phyloP scores from a whole-genome alignment of 495 filamentous ascomycete species.

The Hypoxylon rickii region DNA sequence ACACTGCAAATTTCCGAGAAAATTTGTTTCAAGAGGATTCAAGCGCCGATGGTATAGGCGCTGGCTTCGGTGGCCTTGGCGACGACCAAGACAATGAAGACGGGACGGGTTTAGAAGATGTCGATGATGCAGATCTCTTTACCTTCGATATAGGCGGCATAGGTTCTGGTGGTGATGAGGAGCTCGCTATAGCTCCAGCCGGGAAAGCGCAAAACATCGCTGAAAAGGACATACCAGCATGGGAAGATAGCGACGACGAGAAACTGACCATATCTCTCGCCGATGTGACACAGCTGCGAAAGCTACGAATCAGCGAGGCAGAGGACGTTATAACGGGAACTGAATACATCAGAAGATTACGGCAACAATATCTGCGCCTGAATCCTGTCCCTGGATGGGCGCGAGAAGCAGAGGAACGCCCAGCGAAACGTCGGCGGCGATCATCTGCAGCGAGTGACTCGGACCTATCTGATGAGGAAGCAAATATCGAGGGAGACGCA shows the following conservation, averaged over 20 bases:
- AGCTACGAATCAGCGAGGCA: slow-evolving; percentile 74
- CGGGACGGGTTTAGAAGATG: slow-evolving; percentile 54
- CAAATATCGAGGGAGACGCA: slow-evolving; percentile 65
- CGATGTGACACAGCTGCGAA: slow-evolving; percentile 70
- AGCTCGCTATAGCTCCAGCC: slow-evolving; percentile 41
- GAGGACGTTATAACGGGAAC: slow-evolving; percentile 86
- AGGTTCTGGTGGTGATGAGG: slow-evolving; percentile 38
- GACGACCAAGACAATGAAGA: slow-evolving; percentile 36
- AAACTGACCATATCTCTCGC: slow-evolving; percentile 80
- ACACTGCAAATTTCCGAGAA: slow-evolving; percentile 75
- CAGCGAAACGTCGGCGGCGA: slow-evolving; percentile 59
- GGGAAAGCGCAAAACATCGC: slow-evolving; percentile 42
- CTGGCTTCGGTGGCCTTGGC: not conserved
- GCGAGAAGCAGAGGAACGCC: slow-evolving; percentile 45
- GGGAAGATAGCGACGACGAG: slow-evolving; percentile 97
- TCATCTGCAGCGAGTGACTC: slow-evolving; percentile 51
- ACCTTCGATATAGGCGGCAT: slow-evolving; percentile 50
- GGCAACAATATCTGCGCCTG: slow-evolving; percentile 79
- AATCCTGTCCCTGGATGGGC: slow-evolving; percentile 85
- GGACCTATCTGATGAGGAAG: slow-evolving; percentile 55
- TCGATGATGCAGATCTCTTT: slow-evolving; percentile 66
- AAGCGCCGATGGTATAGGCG: slow-evolving; percentile 17
- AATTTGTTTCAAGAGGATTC: slow-evolving; percentile 60
- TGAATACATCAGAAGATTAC: slow-evolving; percentile 79
- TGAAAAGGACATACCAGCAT: slow-evolving; percentile 59